Evolutionary conservation across 495 filamentous ascomycete genomes (phyloP).

Genomic region (Daldinia loculata): DNA sequence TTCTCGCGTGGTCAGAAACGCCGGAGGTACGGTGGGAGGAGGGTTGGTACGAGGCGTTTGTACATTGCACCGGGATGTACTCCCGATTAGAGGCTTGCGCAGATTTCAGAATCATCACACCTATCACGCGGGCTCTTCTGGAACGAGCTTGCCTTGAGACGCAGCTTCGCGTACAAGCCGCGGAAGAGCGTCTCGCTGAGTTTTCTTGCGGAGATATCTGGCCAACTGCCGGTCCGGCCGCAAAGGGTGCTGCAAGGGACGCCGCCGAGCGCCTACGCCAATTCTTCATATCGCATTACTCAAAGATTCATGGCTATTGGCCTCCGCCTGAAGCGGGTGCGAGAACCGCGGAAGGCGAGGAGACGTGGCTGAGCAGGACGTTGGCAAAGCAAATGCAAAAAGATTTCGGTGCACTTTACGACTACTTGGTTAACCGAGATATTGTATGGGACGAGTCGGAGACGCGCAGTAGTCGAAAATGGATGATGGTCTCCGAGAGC

Average conservation of each 20-base stretch:
- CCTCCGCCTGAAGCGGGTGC: constrained; percentile 57
- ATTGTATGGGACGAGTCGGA: constrained; percentile 69
- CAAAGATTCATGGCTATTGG: constrained; percentile 63
- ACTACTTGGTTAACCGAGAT: constrained; percentile 76
- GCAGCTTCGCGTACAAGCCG: constrained; percentile 67
- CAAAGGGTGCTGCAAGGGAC: constrained; percentile 50
- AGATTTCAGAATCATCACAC: constrained; percentile 67
- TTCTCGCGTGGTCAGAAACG: constrained; percentile 71
- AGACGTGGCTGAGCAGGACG: constrained; percentile 68
- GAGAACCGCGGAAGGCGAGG: constrained; percentile 55
- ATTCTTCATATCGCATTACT: constrained; percentile 65
- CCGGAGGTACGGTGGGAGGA: constrained; percentile 68
- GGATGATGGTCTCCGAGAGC: constrained; percentile 66
- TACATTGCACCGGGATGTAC: constrained; percentile 73
- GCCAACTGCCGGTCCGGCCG: constrained; percentile 51
- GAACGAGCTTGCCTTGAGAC: constrained; percentile 69
- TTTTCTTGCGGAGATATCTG: constrained; percentile 74
- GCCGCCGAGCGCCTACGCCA: constrained; percentile 64
- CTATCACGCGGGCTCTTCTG: constrained; percentile 70
- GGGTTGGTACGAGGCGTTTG: constrained; percentile 73
- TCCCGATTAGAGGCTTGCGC: constrained; percentile 60
- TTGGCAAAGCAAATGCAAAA: constrained; percentile 65
- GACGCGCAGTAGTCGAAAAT: constrained; percentile 63
- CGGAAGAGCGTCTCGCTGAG: constrained; percentile 63
- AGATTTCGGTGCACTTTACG: constrained; percentile 74